Conservation (phyloP, 192 early-diverging fungal species). For the Cetraspora pellucida region DNA sequence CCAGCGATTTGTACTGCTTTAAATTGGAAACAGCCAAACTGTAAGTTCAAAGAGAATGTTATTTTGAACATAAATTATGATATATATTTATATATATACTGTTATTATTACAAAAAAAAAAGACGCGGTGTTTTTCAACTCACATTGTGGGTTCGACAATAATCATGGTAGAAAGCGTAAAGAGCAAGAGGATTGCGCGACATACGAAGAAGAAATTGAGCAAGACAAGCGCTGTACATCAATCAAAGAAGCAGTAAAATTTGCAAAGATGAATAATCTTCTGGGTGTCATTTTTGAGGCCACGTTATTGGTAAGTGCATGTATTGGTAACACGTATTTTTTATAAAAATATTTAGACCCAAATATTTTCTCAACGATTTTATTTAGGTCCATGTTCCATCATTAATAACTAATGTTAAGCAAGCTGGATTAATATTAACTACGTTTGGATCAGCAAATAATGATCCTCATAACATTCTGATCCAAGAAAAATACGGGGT, state of each 20-base stretch:
- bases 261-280: slow-evolving; percentile 89
- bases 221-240: slow-evolving; percentile 59
- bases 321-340: not conserved
- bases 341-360: not conserved
- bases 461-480: slow-evolving; percentile 57
- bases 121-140: slow-evolving; percentile 92
- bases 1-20: slow-evolving; percentile 87
- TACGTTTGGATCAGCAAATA: slow-evolving; percentile 86
- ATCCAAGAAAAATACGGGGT: slow-evolving; percentile 84
- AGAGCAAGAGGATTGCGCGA: not conserved
- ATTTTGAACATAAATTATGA: not conserved
- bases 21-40: slow-evolving; percentile 99
- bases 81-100: not conserved
- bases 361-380: slow-evolving; percentile 3
- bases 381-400: slow-evolving; percentile 83
- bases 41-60: slow-evolving; percentile 47
- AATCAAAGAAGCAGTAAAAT: slow-evolving; percentile 94
- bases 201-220: slow-evolving; percentile 40
- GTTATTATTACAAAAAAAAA: not conserved
- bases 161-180: slow-evolving; percentile 41
- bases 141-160: slow-evolving; percentile 72
- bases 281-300: slow-evolving; percentile 92
- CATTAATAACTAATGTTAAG: slow-evolving; percentile 89
- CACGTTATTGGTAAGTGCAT: slow-evolving; percentile 73
- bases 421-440: slow-evolving; percentile 88